phyloP scores from a whole-genome alignment of 2,329 filamentous ascomycete genomes.

The Cercospora citrullina region DNA sequence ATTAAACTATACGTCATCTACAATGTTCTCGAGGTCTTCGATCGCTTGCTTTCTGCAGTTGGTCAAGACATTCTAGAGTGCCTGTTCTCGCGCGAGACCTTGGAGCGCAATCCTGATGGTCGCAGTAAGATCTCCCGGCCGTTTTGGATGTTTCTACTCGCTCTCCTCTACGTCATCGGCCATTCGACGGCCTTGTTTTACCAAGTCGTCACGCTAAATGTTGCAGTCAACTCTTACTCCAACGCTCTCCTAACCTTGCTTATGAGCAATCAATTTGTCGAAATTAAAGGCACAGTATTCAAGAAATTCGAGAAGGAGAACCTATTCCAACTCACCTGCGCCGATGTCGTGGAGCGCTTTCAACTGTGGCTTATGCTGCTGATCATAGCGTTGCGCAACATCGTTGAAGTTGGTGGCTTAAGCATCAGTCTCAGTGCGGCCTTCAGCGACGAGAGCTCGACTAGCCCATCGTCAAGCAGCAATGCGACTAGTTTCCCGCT shows the following conservation, averaged over 20 bases:
- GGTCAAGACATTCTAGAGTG: slow-evolving; percentile 97
- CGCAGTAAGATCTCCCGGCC: slow-evolving; percentile 88
- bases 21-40: slow-evolving; percentile 91
- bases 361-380: slow-evolving; percentile 96
- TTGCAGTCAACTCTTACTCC: slow-evolving; percentile 97
- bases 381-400: slow-evolving; percentile 93
- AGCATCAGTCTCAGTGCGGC: slow-evolving; percentile 50
- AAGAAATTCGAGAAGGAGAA: slow-evolving; percentile 99
- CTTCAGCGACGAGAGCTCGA: slow-evolving; percentile 21
- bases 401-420: slow-evolving; percentile 89
- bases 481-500: slow-evolving; percentile 51
- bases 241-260: slow-evolving; percentile 90
- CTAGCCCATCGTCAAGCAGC: slow-evolving; percentile 33
- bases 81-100: slow-evolving; percentile 86
- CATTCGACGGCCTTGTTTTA: slow-evolving; percentile 91
- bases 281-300: slow-evolving; percentile 98
- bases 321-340: slow-evolving; percentile 91
- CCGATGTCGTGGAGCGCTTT: slow-evolving; percentile 94
- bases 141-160: slow-evolving; percentile 85
- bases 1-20: slow-evolving; percentile 99
- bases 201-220: slow-evolving; percentile 95
- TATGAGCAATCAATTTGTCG: slow-evolving; percentile 96
- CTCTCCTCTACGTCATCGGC: slow-evolving; percentile 81
- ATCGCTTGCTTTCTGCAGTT: slow-evolving; percentile 83
- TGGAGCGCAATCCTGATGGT: slow-evolving; percentile 83